Evolutionary conservation across 2,329 filamentous ascomycete species (phyloP).

Genomic region (Ophiosphaerella herpotricha): DNA sequence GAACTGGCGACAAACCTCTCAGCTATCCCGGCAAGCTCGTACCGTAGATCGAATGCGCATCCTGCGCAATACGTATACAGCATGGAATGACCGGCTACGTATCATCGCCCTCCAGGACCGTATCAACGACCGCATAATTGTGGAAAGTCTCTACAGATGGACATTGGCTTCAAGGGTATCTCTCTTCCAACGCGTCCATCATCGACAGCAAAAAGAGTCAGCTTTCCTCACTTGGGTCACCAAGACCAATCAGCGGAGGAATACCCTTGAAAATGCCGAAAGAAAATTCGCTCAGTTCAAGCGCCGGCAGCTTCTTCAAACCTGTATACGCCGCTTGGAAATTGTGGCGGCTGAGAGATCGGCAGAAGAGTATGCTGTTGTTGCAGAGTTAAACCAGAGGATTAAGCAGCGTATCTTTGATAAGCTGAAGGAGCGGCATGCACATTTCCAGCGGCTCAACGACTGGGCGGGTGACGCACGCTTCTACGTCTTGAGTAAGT

Average conservation of each 20-base stretch:
- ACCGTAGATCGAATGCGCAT: constrained; percentile 58
- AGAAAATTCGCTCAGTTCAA: constrained; percentile 38
- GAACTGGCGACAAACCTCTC: constrained; percentile 54
- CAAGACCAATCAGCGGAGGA: constrained; percentile 31
- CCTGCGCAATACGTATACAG: constrained; percentile 61
- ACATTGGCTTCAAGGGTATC: constrained; percentile 55
- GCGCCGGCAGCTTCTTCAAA: constrained; percentile 31
- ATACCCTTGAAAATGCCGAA: constrained; percentile 37
- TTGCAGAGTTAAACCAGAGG: constrained; percentile 49
- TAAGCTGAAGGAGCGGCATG: constrained; percentile 41
- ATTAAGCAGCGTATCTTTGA: constrained; percentile 46
- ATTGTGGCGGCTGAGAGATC: constrained; percentile 26
- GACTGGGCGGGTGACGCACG: constrained; percentile 60
- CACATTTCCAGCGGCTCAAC: constrained; percentile 54
- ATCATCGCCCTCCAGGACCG: constrained; percentile 56
- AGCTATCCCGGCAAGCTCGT: constrained; percentile 53
- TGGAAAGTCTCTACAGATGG: constrained; percentile 65
- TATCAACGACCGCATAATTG: constrained; percentile 60
- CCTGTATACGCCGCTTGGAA: constrained; percentile 35
- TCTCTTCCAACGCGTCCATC: constrained; percentile 47
- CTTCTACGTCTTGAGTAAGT: constrained; percentile 60
- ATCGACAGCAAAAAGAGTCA: constrained; percentile 33
- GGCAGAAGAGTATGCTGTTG: constrained; percentile 42
- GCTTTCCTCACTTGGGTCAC: constrained; percentile 35
- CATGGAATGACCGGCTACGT: constrained; percentile 66